Evolutionary conservation across 768 basidiomycete genomes (phyloP).

Genomic region (Suillus hirtellus): DNA sequence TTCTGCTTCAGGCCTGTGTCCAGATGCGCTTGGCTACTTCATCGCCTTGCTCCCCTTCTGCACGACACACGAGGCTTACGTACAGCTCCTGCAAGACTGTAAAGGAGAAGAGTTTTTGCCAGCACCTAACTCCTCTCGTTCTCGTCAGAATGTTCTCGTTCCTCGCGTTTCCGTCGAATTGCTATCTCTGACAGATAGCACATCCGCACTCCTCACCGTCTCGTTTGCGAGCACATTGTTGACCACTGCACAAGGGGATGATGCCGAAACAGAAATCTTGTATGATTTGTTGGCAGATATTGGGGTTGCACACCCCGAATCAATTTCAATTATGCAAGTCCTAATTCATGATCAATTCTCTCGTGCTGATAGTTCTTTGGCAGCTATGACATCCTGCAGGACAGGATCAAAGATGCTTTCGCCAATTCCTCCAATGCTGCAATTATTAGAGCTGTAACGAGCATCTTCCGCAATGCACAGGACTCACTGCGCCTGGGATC

Average conservation of each 20-base stretch:
- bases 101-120: conserved; percentile 50
- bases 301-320: conserved; percentile 65
- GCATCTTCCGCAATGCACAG: conserved; percentile 69
- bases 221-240: conserved; percentile 80
- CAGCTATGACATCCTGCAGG: conserved; percentile 77
- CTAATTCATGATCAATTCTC: conserved; percentile 9
- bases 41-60: conserved; percentile 74
- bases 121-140: conserved; percentile 36
- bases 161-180: conserved; percentile 56
- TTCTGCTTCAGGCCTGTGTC: conserved; percentile 44
- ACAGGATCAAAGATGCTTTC: conserved; percentile 72
- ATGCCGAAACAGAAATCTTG: conserved; percentile 78
- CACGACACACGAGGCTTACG: conserved; percentile 54
- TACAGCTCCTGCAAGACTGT: conserved; percentile 63
- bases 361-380: conserved; percentile 11
- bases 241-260: conserved; percentile 73
- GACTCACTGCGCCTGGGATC: conserved; percentile 46
- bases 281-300: conserved; percentile 77
- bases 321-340: conserved; percentile 71
- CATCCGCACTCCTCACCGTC: conserved; percentile 67
- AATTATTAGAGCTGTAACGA: conserved; percentile 72
- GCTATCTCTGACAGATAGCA: conserved; percentile 61
- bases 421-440: conserved; percentile 68
- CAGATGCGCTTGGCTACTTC: conserved; percentile 76
- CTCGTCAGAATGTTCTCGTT: conserved; percentile 45